Conservation (phyloP, 1,284 basidiomycete genomes). For the Porodaedalea pini region DNA sequence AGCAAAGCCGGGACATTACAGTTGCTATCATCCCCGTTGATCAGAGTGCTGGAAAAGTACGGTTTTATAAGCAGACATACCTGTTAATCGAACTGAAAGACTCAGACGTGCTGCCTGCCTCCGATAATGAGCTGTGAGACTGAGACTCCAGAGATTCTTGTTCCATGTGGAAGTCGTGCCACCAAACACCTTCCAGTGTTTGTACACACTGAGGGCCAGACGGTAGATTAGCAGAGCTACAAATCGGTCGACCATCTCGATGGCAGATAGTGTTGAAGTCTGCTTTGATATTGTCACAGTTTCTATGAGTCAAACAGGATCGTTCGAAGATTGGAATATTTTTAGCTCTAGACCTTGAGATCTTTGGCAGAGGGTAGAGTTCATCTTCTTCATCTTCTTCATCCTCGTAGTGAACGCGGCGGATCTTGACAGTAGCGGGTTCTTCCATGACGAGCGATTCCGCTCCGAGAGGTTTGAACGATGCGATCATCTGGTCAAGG, state of each 20-base stretch:
- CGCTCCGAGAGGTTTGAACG: constrained; percentile 11
- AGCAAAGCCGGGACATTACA: not conserved
- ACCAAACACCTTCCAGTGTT: constrained; percentile 13
- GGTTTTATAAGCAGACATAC: not conserved
- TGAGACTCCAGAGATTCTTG: not conserved
- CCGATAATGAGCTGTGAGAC: not conserved
- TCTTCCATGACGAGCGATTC: not conserved
- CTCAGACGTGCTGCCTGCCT: not conserved
- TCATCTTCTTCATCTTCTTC: constrained; percentile 2
- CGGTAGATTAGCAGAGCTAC: not conserved
- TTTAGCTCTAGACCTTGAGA: not conserved
- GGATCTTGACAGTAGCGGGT: not conserved
- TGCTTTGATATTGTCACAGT: not conserved
- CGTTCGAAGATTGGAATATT: not conserved
- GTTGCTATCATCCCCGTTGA: not conserved
- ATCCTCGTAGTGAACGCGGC: too few species aligned
- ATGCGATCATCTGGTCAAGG: constrained; percentile 16
- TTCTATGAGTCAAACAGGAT: too few species aligned
- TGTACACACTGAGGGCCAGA: not conserved
- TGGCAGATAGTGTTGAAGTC: not conserved
- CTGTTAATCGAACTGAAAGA: not conserved
- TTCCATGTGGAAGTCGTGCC: constrained; percentile 5
- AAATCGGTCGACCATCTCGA: not conserved
- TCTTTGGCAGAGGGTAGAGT: not conserved
- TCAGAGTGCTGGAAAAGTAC: not conserved